Conservation (phyloP, 1,139 yeast species). For the Yamadazyma oceani region DNA sequence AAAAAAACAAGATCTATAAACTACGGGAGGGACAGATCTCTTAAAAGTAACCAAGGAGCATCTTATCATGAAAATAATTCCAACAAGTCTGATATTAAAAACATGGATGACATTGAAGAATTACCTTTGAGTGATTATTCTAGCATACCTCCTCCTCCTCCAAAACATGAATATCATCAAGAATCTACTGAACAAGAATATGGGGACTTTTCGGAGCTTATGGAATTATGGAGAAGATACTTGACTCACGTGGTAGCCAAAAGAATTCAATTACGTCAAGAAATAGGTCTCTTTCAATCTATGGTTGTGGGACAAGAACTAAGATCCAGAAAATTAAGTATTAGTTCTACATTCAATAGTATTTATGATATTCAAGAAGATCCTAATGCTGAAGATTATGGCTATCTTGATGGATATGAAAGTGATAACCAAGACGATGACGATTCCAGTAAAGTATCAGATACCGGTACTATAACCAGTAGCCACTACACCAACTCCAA, state of each 20-base stretch:
- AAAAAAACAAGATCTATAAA: conserved; percentile 19
- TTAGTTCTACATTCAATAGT: conserved; percentile 10
- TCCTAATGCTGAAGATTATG: conserved; percentile 2
- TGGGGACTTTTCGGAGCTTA: conserved; percentile 18
- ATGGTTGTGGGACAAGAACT: conserved; percentile 22
- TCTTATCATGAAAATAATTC: conserved; percentile 4
- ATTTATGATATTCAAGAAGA: conserved; percentile 12
- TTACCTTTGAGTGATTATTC: conserved; percentile 22
- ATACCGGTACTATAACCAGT: conserved; percentile 7
- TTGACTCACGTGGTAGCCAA: conserved; percentile 37
- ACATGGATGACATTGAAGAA: conserved; percentile 18
- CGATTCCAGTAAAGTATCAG: conserved; percentile 5
- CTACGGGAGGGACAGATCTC: conserved; percentile 14
- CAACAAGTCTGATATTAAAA: conserved; percentile 1
- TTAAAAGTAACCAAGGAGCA: background rate
- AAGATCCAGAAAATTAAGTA: conserved; percentile 10
- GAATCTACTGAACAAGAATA: conserved; percentile 7
- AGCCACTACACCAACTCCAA: background rate
- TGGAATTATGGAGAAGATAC: conserved; percentile 39
- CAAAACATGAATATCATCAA: conserved; percentile 18
- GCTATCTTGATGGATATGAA: background rate
- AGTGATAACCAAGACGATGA: conserved; percentile 6
- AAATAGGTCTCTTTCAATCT: conserved; percentile 36
- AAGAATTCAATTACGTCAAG: conserved; percentile 44
- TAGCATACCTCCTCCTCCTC: conserved; percentile 27